A percentile compares a stretch with the other conserved stretches of the same genome.
These are phyloP conservation scores for Pseudognaphalium luteoalbum DNA, from an alignment of 129 eudicot species.

Conservation along the genomic window DNA sequence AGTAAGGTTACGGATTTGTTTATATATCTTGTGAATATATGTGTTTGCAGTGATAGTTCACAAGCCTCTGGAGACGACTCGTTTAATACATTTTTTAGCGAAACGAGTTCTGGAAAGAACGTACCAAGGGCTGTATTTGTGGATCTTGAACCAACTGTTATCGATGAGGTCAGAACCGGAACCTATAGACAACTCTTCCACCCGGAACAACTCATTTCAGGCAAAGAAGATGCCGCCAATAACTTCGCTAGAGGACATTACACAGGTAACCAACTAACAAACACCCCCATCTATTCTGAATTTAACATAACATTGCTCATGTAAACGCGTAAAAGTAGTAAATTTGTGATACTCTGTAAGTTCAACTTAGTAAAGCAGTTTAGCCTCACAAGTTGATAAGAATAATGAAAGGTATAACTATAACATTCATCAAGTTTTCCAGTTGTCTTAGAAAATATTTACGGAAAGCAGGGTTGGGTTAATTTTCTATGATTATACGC, in stretches of 20 bases:
- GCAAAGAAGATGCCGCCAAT: slow-evolving; percentile 39
- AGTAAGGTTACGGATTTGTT: not conserved
- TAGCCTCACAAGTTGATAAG: no score
- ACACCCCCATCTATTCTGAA: not conserved
- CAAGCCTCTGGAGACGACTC: slow-evolving; percentile 29
- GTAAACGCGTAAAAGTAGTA: no score
- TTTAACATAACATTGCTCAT: no score
- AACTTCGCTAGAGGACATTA: slow-evolving; percentile 40
- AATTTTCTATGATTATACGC: no score
- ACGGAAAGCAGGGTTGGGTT: no score
- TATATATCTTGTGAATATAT: not conserved
- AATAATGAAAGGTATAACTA: no score
- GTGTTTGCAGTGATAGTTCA: slow-evolving; percentile 39
- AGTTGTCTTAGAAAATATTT: no score
- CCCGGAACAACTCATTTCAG: slow-evolving; percentile 38
- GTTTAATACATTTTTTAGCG: slow-evolving; percentile 35
- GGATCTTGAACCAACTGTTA: slow-evolving; percentile 39
- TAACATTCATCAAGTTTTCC: no score
- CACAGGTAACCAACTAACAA: slow-evolving; percentile 12
- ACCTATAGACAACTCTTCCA: slow-evolving; percentile 34
- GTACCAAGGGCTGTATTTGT: slow-evolving; percentile 37
- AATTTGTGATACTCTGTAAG: no score
- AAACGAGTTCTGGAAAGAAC: slow-evolving; percentile 33
- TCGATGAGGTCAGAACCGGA: slow-evolving; percentile 35
- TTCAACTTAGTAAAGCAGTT: no score